Base-by-base conservation (phyloP, 2,329 filamentous ascomycete genomes). In the Colletotrichum liaoningense region DNA sequence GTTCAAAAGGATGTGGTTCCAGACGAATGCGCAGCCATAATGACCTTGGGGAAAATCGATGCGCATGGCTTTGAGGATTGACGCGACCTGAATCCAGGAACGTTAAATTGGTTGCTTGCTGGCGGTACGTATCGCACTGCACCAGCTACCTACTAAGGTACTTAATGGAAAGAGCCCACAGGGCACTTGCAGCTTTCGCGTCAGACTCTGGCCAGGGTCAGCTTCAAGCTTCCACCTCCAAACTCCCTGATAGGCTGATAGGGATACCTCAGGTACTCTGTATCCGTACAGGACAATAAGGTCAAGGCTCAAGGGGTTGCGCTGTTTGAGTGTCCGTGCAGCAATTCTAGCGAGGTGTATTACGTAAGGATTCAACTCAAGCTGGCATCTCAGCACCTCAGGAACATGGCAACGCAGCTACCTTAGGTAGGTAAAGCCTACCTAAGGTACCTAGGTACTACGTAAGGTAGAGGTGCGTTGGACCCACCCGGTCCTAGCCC, bases 11-110 rank as follows among this genome's bases (percentile, higher is more conserved):
- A 22, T n/a, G 63, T 30, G 9, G 52, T 46, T 55, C 49, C 12
- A n/a, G n/a, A 24, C 52, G 52, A 33, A 57, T 30, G 26, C 46
- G 63, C 12, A 54, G 62, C 9, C 54, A 64, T 52, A 26, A 16
- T 16, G 55, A 54, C 52, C 4, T 16, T 46, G 24, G 52, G 52
- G 63, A 46, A 65, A 28, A 28, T 19, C 33, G 33, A 14, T 30
- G 63, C 63, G 63, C 63, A 52, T 65, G 22, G 63, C 33, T 46
- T 24, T 24, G 9, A 22, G 52, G 22, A 65, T 11, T 22, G 52
- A 65, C 63, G 63, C 63, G 63, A 56, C 63, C 33, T 57, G 52
- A 24, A 28, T 38, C 57, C 26, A 65, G 63, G 38, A 38, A n/a
- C 30, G 28, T 35, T 55, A 46, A 57, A 65, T 57, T 65, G 33